Percentiles rank a stretch among this genome's conserved stretches.
Conservation (phyloP, 148 eudicot species). For the Rhododendron vialii region DNA sequence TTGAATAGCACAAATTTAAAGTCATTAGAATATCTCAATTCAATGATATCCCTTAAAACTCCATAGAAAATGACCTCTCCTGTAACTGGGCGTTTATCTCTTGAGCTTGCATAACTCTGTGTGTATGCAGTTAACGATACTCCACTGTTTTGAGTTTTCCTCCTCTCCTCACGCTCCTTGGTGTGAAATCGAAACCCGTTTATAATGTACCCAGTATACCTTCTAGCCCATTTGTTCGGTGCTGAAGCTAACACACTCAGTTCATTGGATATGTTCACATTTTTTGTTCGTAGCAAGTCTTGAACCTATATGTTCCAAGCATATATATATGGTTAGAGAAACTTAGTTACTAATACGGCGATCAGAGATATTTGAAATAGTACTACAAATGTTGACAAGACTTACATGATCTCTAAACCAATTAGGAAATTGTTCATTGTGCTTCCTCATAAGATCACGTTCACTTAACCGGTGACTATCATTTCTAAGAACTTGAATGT, state of each 20-base stretch:
- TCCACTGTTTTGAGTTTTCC: constrained; percentile 4
- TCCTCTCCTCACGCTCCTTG: not conserved
- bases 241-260: not conserved
- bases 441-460: not conserved
- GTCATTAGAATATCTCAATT: constrained; percentile 10
- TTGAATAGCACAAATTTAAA: constrained; percentile 10
- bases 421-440: not conserved
- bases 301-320: not conserved
- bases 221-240: constrained; percentile 4
- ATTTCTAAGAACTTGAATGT: not conserved
- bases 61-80: constrained; percentile 12
- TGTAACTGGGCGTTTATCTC: constrained; percentile 4
- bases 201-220: not conserved
- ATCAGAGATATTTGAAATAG: too few relatives aligned
- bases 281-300: not conserved
- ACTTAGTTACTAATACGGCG: too few relatives aligned
- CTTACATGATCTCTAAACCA: constrained; percentile 10
- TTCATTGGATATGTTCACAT: not conserved
- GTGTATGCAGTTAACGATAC: not conserved
- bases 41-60: constrained; percentile 4
- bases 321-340: too few relatives aligned
- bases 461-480: not conserved
- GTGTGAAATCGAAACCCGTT: not conserved
- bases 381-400: not conserved
- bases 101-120: not conserved